These are phyloP conservation scores for Tricholoma terreum DNA, from an alignment of 768 basidiomycete genomes.

Conservation along the genomic window DNA sequence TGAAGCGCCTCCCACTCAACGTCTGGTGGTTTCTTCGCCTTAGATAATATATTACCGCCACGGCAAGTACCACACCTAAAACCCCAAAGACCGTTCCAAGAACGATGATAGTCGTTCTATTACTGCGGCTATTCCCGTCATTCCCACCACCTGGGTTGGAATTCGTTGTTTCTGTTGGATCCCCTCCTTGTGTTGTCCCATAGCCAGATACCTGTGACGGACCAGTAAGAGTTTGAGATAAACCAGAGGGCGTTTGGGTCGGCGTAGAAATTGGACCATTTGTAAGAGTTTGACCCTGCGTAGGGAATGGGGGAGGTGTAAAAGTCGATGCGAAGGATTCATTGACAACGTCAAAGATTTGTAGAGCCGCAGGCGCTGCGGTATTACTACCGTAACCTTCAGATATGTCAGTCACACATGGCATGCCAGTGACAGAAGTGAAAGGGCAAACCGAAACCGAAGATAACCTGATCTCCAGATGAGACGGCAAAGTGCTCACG, in stretches of 20 bases:
- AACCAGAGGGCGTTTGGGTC: slow-evolving; percentile 24
- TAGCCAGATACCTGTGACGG: slow-evolving; percentile 29
- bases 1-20: slow-evolving; percentile 27
- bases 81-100: slow-evolving; percentile 63
- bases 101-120: slow-evolving; percentile 45
- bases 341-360: slow-evolving; percentile 49
- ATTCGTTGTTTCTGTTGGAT: slow-evolving; percentile 21
- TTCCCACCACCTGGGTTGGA: slow-evolving; percentile 20
- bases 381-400: slow-evolving; percentile 47
- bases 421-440: not conserved
- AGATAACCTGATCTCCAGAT: slow-evolving; percentile 59
- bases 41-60: slow-evolving; percentile 43
- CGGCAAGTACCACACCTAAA: slow-evolving; percentile 46
- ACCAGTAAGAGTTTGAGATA: slow-evolving; percentile 17
- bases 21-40: slow-evolving; percentile 29
- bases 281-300: no score
- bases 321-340: slow-evolving; percentile 42
- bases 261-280: slow-evolving; percentile 13
- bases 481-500: slow-evolving; percentile 74
- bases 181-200: slow-evolving; percentile 6
- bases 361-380: slow-evolving; percentile 53
- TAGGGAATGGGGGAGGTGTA: slow-evolving; percentile 31
- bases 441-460: slow-evolving; percentile 67
- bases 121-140: slow-evolving; percentile 16
- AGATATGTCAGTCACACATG: slow-evolving; percentile 1